Conservation (phyloP, 2,329 filamentous ascomycete species). For the Cyanodermella asteris region DNA sequence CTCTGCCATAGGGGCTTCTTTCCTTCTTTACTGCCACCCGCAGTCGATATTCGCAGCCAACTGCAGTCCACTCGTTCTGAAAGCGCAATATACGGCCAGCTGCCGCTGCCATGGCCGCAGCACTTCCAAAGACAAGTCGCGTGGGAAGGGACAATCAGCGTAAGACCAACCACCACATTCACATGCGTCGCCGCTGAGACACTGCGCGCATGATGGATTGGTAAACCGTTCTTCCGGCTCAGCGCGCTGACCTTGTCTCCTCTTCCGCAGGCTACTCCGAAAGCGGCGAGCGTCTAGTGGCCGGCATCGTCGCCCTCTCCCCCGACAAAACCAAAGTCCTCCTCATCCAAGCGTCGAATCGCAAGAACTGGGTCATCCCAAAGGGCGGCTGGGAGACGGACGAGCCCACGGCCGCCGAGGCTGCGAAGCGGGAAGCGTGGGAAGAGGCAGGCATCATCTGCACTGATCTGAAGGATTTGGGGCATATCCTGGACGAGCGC, state of each 20-base stretch:
- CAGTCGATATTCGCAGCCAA: too few relatives aligned
- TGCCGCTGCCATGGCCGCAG: slow-evolving; percentile 19
- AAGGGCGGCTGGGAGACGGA: slow-evolving; percentile 97
- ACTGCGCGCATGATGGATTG: too few relatives aligned
- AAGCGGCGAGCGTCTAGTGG: slow-evolving; percentile 83
- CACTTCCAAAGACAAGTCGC: slow-evolving; percentile 24
- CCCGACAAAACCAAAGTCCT: slow-evolving; percentile 71
- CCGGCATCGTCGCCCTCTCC: slow-evolving; percentile 78
- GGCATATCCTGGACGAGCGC: slow-evolving; percentile 64
- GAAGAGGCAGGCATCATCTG: slow-evolving; percentile 89
- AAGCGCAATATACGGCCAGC: neutral
- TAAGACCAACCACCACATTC: slow-evolving; percentile 12
- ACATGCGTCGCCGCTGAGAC: too few relatives aligned
- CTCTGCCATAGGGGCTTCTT: too few relatives aligned
- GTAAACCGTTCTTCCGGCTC: neutral
- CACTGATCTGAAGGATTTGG: slow-evolving; percentile 65
- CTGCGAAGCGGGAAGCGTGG: slow-evolving; percentile 79
- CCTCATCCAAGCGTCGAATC: slow-evolving; percentile 76
- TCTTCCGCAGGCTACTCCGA: slow-evolving; percentile 56
- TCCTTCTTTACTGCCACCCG: too few relatives aligned
- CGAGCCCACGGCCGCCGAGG: slow-evolving; percentile 68
- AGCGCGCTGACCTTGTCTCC: neutral
- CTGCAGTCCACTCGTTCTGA: neutral
- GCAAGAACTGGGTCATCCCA: slow-evolving; percentile 86
- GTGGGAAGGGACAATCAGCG: slow-evolving; percentile 27